These are phyloP conservation scores for Rossbeevera mucosa DNA, from an alignment of 768 basidiomycete genomes.

Conservation along the genomic window DNA sequence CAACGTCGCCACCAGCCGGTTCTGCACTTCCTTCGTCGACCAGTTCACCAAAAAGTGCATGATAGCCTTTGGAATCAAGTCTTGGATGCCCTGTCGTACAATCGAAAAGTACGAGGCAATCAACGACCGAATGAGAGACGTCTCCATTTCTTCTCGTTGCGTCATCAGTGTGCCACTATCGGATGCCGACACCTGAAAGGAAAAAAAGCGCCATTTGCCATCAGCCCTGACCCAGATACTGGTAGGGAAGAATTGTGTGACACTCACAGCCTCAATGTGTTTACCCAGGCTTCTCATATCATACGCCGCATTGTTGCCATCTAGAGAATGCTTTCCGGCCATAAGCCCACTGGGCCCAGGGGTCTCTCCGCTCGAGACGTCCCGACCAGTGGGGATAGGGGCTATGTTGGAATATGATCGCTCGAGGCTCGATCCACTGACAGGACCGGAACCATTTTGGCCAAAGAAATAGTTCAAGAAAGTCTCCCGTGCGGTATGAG, in stretches of 20 bases:
- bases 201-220: neutral
- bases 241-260: neutral
- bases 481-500: slow-evolving; percentile 72
- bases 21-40: slow-evolving; percentile 95
- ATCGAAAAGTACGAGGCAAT: slow-evolving; percentile 96
- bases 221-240: slow-evolving; percentile 11
- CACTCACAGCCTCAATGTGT: slow-evolving; percentile 93
- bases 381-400: slow-evolving; percentile 55
- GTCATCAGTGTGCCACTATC: slow-evolving; percentile 62
- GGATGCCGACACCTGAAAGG: slow-evolving; percentile 48
- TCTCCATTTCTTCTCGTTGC: slow-evolving; percentile 93
- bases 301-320: slow-evolving; percentile 80
- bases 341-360: slow-evolving; percentile 55
- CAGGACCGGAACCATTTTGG: slow-evolving; percentile 76
- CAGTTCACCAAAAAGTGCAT: slow-evolving; percentile 98
- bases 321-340: slow-evolving; percentile 61
- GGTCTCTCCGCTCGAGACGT: slow-evolving; percentile 53
- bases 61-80: slow-evolving; percentile 94
- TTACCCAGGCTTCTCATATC: slow-evolving; percentile 99
- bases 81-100: slow-evolving; percentile 94
- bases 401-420: slow-evolving; percentile 23
- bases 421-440: slow-evolving; percentile 52
- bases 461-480: slow-evolving; percentile 99
- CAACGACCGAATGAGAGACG: slow-evolving; percentile 86
- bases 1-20: slow-evolving; percentile 86